Evolutionary conservation across 257 asterid genomes (phyloP).

Genomic region (Scutellaria galericulata): DNA sequence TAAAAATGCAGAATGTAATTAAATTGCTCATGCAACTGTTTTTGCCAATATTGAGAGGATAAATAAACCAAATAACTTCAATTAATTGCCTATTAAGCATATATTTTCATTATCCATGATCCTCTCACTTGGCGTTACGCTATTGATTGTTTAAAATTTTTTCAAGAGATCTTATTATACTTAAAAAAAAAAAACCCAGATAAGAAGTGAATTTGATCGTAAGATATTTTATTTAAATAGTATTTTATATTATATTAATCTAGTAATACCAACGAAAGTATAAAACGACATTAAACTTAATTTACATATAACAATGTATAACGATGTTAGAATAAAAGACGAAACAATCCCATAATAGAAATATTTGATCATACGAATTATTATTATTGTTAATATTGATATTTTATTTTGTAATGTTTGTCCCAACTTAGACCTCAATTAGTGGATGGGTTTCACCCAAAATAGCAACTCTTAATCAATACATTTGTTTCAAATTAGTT

Average conservation of each 20-base stretch:
- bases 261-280: no score
- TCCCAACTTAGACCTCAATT: background rate
- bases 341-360: no score
- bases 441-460: background rate
- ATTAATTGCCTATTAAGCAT: background rate
- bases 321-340: no score
- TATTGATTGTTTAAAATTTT: background rate
- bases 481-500: background rate
- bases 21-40: background rate
- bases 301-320: background rate
- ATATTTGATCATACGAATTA: no score
- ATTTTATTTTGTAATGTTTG: no score
- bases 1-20: no score
- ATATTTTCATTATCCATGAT: background rate
- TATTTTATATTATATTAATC: no score
- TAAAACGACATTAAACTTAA: background rate
- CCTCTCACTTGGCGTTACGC: background rate
- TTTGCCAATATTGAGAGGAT: background rate
- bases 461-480: background rate
- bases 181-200: background rate
- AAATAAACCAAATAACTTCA: background rate
- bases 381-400: no score
- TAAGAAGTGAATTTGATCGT: background rate
- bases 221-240: no score
- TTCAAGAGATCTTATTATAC: background rate